Conservation (phyloP, 2,329 filamentous ascomycete genomes). For the Botryotinia convoluta region DNA sequence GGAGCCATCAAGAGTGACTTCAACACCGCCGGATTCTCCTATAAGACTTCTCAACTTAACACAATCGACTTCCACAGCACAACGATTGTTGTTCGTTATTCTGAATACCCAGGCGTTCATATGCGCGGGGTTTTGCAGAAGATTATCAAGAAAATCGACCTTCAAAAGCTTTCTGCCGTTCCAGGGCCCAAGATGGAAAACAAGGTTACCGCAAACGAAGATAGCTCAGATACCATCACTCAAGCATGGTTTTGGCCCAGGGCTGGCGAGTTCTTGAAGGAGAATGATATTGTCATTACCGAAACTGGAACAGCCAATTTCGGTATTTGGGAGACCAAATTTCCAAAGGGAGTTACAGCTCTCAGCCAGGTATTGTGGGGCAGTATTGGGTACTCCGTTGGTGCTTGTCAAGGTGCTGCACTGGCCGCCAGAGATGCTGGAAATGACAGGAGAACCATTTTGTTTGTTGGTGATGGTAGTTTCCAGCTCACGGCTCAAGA, state of each 20-base stretch:
- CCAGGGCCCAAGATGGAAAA: conserved; percentile 55
- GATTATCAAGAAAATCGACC: conserved; percentile 58
- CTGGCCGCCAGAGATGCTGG: conserved; percentile 68
- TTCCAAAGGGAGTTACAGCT: conserved; percentile 73
- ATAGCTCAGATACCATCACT: conserved; percentile 51
- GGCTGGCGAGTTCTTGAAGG: conserved; percentile 67
- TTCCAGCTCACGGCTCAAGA: conserved; percentile 85
- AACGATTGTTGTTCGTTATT: conserved; percentile 70
- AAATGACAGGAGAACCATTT: conserved; percentile 63
- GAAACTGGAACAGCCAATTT: conserved; percentile 89
- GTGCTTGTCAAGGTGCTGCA: conserved; percentile 65
- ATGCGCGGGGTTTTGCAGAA: conserved; percentile 78
- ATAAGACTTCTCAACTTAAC: conserved; percentile 71
- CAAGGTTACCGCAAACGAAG: conserved; percentile 44
- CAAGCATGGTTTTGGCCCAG: conserved; percentile 77
- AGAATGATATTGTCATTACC: conserved; percentile 65
- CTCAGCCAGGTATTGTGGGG: conserved; percentile 77
- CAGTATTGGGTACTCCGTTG: conserved; percentile 63
- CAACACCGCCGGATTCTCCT: conserved; percentile 80
- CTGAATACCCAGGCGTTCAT: conserved; percentile 71
- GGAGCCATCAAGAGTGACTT: conserved; percentile 72
- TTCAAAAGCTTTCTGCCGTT: conserved; percentile 55
- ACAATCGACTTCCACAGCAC: conserved; percentile 80
- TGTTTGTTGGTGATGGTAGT: conserved; percentile 87
- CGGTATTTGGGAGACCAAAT: conserved; percentile 81